These are phyloP conservation scores for Harringtonia lauricola DNA, from an alignment of 2,329 filamentous ascomycete species.

Conservation along the genomic window DNA sequence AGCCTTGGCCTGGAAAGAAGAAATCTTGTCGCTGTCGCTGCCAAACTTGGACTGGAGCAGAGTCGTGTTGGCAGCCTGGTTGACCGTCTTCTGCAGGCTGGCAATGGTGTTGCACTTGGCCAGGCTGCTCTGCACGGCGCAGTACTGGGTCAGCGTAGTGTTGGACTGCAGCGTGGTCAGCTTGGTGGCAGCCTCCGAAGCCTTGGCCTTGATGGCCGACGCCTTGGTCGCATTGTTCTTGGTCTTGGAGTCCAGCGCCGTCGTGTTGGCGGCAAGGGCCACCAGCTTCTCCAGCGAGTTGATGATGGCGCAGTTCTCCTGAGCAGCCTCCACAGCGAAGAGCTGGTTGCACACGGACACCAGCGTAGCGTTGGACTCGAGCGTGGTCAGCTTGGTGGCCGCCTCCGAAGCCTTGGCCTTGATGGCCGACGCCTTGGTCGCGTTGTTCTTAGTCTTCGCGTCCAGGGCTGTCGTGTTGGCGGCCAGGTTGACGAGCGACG, in stretches of 20 bases:
- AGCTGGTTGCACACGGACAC: constrained; percentile 11
- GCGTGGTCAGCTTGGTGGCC: constrained; percentile 18
- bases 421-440: constrained; percentile 23
- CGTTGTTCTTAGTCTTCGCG: constrained; percentile 21
- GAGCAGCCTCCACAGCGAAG: constrained; percentile 15
- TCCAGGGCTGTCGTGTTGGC: constrained; percentile 24
- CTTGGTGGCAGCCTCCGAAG: constrained; percentile 10
- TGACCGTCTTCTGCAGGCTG: constrained; percentile 12
- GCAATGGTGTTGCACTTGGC: constrained; percentile 18
- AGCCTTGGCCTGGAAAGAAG: constrained; percentile 16
- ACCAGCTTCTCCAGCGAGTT: constrained; percentile 15
- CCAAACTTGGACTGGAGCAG: constrained; percentile 8
- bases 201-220: constrained; percentile 16
- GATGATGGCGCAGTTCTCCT: constrained; percentile 17
- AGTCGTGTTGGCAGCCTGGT: neutral
- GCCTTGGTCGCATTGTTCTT: constrained; percentile 19
- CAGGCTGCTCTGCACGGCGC: constrained; percentile 16
- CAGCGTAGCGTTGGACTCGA: constrained; percentile 25
- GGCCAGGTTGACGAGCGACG: constrained; percentile 20
- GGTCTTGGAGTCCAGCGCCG: constrained; percentile 3
- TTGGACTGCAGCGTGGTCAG: constrained; percentile 18
- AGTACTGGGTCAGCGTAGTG: constrained; percentile 13
- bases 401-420: constrained; percentile 24
- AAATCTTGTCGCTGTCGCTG: constrained; percentile 18
- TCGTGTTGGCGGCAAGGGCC: neutral